A percentile compares a stretch with the other conserved stretches of the same genome.
Evolutionary conservation across 2,329 filamentous ascomycete species (phyloP).

Genomic region (Neoscytalidium dimidiatum): DNA sequence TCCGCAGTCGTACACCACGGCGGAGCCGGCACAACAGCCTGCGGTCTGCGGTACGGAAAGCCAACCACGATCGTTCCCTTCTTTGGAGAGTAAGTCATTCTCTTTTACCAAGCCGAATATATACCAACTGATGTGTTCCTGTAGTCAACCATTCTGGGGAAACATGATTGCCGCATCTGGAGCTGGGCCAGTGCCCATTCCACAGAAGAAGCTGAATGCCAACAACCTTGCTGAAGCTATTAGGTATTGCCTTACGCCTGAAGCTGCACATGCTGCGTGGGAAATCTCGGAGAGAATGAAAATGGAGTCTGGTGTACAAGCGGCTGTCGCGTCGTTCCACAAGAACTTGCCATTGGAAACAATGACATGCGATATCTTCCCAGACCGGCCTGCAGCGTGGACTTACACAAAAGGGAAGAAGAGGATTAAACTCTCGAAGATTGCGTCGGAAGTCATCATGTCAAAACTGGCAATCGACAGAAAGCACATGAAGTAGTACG

Average conservation of each 20-base stretch:
- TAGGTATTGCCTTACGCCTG: slow-evolving; percentile 42
- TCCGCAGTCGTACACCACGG: slow-evolving; percentile 60
- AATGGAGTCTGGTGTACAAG: slow-evolving; percentile 43
- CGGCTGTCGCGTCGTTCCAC: slow-evolving; percentile 50
- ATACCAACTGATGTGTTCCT: neutral
- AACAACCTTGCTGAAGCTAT: slow-evolving; percentile 51
- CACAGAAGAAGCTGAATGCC: slow-evolving; percentile 47
- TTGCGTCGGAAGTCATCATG: neutral
- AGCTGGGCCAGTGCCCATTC: slow-evolving; percentile 53
- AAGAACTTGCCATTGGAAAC: slow-evolving; percentile 43
- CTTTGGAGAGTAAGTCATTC: slow-evolving; percentile 48
- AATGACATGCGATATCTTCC: slow-evolving; percentile 66
- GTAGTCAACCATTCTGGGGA: slow-evolving; percentile 56
- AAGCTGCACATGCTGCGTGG: slow-evolving; percentile 39
- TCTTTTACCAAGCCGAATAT: rapidly evolving
- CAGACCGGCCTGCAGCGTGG: slow-evolving; percentile 73
- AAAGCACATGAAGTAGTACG: neutral
- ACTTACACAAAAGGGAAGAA: slow-evolving; percentile 25
- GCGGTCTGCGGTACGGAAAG: slow-evolving; percentile 53
- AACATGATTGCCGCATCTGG: slow-evolving; percentile 52
- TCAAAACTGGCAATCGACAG: neutral
- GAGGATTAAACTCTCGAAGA: neutral
- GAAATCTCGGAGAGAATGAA: slow-evolving; percentile 45
- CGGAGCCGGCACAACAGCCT: slow-evolving; percentile 61
- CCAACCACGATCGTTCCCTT: slow-evolving; percentile 60